Percentiles rank a stretch among this genome's conserved stretches.
Evolutionary conservation across 2,329 filamentous ascomycete genomes (phyloP).

Genomic region (Leptographium procerum): DNA sequence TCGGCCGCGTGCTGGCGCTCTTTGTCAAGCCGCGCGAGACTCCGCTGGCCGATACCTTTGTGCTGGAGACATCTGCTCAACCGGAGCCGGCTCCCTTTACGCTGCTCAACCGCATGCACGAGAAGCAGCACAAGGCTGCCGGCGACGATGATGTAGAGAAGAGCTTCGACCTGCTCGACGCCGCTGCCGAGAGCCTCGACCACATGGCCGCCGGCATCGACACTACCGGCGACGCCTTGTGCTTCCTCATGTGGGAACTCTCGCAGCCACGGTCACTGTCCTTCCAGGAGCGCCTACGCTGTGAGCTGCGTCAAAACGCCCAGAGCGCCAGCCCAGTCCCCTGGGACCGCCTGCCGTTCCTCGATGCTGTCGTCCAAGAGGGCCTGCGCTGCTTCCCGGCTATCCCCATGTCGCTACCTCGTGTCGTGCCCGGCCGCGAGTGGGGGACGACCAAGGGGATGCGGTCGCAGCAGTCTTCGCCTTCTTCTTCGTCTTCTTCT

Average conservation of each 20-base stretch:
- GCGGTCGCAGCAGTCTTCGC: background rate
- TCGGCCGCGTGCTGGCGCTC: slow-evolving; percentile 30
- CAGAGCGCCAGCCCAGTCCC: slow-evolving; percentile 8
- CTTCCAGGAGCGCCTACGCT: slow-evolving; percentile 39
- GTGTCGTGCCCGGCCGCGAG: slow-evolving; percentile 38
- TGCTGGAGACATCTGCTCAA: slow-evolving; percentile 38
- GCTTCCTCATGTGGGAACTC: slow-evolving; percentile 61
- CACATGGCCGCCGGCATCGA: slow-evolving; percentile 64
- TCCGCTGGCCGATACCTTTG: slow-evolving; percentile 47
- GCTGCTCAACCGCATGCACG: slow-evolving; percentile 45
- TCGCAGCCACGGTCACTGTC: slow-evolving; percentile 44
- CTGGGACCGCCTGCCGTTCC: slow-evolving; percentile 42
- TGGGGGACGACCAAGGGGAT: background rate
- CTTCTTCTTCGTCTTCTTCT: too few relatives aligned
- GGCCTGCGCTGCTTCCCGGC: slow-evolving; percentile 50
- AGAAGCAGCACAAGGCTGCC: slow-evolving; percentile 26
- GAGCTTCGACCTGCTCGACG: slow-evolving; percentile 38
- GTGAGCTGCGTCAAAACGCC: slow-evolving; percentile 31
- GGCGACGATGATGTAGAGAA: slow-evolving; percentile 8
- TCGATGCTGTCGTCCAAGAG: slow-evolving; percentile 54
- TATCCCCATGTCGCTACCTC: slow-evolving; percentile 56
- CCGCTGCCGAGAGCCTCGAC: slow-evolving; percentile 58
- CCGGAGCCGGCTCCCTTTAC: slow-evolving; percentile 40
- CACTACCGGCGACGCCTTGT: slow-evolving; percentile 58
- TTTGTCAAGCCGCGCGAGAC: slow-evolving; percentile 44